Evolutionary conservation across 352 stramenopile species (phyloP).

Genomic region (Aphanomyces astaci): DNA sequence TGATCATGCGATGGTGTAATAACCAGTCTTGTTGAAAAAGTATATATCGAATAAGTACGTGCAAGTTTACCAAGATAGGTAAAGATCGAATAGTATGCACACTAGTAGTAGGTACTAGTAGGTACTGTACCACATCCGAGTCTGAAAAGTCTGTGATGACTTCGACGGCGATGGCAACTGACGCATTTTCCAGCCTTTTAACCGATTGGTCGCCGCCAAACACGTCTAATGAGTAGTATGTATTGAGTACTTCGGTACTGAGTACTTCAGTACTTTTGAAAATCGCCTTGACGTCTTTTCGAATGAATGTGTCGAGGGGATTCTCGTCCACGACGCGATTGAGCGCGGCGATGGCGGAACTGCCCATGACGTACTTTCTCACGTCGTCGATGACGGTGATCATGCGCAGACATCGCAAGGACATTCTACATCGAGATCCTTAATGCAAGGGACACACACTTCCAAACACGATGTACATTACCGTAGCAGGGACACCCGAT

Average conservation of each 20-base stretch:
- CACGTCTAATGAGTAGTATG: too few species aligned
- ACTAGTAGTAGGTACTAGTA: too few species aligned
- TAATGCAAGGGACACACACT: neutral
- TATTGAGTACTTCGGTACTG: too few species aligned
- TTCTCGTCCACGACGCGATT: slow-evolving; percentile 50
- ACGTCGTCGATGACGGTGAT: slow-evolving; percentile 52
- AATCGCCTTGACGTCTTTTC: slow-evolving; percentile 67
- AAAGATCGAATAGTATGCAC: too few species aligned
- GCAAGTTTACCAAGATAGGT: too few species aligned
- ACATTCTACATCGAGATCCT: slow-evolving; percentile 26
- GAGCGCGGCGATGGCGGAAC: slow-evolving; percentile 35
- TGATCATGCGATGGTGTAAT: neutral
- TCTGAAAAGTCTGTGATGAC: slow-evolving; percentile 55
- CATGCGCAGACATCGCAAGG: slow-evolving; percentile 53
- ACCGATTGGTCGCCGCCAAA: slow-evolving; percentile 65
- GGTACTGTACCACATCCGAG: slow-evolving; percentile 43
- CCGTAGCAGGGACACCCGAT: slow-evolving; percentile 46
- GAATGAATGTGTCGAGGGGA: slow-evolving; percentile 59
- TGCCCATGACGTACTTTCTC: slow-evolving; percentile 36
- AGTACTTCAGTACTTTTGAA: slow-evolving; percentile 29
- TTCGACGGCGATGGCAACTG: slow-evolving; percentile 45
- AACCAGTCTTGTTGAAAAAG: too few species aligned
- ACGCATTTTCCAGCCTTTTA: slow-evolving; percentile 47
- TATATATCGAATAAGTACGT: neutral
- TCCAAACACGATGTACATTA: neutral